Conservation (phyloP, 192 early-diverging fungal species). For the Phlyctochytrium arcticum region DNA sequence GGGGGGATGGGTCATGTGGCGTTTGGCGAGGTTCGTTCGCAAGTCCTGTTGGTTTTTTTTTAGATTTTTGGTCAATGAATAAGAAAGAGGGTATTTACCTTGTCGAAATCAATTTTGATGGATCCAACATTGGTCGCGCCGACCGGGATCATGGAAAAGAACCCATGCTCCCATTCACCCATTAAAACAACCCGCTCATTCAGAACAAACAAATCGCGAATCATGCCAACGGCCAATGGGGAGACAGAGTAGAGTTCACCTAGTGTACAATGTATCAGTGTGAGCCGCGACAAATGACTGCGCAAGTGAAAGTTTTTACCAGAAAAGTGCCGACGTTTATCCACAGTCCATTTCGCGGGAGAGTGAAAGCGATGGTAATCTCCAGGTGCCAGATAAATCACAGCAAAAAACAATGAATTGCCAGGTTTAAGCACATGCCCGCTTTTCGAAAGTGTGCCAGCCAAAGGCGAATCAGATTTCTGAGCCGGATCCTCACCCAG, state of each 20-base stretch:
- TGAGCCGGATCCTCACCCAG: constrained; percentile 46
- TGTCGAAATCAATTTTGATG: constrained; percentile 92
- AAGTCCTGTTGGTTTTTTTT: constrained; percentile 26
- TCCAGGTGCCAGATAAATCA: constrained; percentile 95
- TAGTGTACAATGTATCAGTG: constrained; percentile 3
- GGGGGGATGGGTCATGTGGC: constrained; percentile 36
- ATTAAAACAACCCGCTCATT: constrained; percentile 95
- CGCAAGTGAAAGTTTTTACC: constrained; percentile 48
- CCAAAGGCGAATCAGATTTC: not conserved
- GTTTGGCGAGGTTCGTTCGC: constrained; percentile 39
- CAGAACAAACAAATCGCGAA: constrained; percentile 89
- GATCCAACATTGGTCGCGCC: constrained; percentile 98
- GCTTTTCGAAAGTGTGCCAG: constrained; percentile 6
- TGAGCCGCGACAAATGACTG: too few species aligned
- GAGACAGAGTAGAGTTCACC: constrained; percentile 96
- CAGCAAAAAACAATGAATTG: constrained; percentile 81
- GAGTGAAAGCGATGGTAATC: constrained; percentile 99
- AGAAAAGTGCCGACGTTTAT: constrained; percentile 84
- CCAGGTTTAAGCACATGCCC: constrained; percentile 48
- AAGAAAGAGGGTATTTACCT: constrained; percentile 37
- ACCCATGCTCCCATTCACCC: constrained; percentile 89
- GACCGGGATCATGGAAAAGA: constrained; percentile 95
- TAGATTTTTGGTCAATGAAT: not conserved
- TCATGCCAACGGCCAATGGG: constrained; percentile 77
- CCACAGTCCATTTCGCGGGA: constrained; percentile 90